Base-by-base conservation (phyloP, 2,329 filamentous ascomycete genomes). In the Pleurostoma richardsiae region DNA sequence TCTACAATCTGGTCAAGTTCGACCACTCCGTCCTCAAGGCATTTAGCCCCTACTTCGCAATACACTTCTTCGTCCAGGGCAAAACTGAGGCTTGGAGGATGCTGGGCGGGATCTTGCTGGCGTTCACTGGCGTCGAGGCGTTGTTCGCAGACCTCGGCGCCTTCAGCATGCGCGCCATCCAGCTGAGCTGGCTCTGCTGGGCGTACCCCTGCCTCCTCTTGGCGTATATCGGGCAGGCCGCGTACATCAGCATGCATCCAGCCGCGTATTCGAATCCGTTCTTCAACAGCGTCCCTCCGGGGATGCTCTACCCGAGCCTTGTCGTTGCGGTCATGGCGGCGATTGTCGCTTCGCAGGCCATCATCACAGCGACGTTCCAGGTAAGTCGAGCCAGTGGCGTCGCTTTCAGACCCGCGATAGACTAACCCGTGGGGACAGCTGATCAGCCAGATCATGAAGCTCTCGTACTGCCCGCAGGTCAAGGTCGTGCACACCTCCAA, bases 121-220 rank as follows among this genome's bases (percentile, higher is more conserved):
- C 81, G 3, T 90, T 90, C 56, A 90, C 86, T 4, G 86, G 82
- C 10, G 83, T 87, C 19, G 86, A 90, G 60, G 85, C 85, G 2
- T 70, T 90, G 2, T 90, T 89, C 56, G 86, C 86, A 1, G 86
- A 90, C 54, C 70, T 90, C 8, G 86, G 86, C 31, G 86, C 86
- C 19, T 90, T 90, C 60, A 79, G 76, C 58, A 74, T 78, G 58
- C 65, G 75, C 43, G 84, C 86, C 0, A 80, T 90, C 43, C 85
- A 87, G 56, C 70, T 90, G 10, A 84, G 79, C 42, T 90, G 86
- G 86, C 66, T 88, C 3, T 70, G 72, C 43, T 83, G 80, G 56
- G 76, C 78, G 3, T 86, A 82, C 50, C 86, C 86, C 0, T 87
- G 83, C 55, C 70, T 74, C 44, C 59, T 84, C 2, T 61, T 84